Evolutionary conservation across 306 rosid species (phyloP).

Genomic region (Hippophae rhamnoides): DNA sequence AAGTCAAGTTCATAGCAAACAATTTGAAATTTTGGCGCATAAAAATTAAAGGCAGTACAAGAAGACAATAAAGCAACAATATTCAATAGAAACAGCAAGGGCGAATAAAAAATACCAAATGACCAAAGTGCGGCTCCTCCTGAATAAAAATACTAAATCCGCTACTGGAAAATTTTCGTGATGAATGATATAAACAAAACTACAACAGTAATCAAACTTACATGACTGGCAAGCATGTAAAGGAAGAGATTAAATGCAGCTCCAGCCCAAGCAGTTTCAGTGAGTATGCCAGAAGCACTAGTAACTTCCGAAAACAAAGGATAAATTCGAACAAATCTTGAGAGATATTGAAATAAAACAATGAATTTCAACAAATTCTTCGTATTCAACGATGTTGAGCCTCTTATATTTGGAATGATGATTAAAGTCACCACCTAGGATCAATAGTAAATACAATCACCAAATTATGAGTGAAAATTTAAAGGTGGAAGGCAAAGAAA

Average conservation of each 20-base stretch:
- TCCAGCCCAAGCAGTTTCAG: slow-evolving; percentile 87
- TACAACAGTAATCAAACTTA: slow-evolving; percentile 22
- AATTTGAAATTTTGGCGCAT: too few relatives aligned
- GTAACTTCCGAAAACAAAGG: slow-evolving; percentile 66
- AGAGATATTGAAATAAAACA: slow-evolving; percentile 47
- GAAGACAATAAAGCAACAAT: too few relatives aligned
- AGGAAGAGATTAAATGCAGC: slow-evolving; percentile 81
- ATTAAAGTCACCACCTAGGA: slow-evolving; percentile 26
- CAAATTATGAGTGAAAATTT: too few relatives aligned
- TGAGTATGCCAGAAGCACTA: slow-evolving; percentile 61
- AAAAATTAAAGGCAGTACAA: too few relatives aligned
- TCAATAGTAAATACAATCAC: neutral
- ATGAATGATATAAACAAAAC: too few relatives aligned
- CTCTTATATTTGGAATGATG: slow-evolving; percentile 11
- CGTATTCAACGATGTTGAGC: slow-evolving; percentile 18
- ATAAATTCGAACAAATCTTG: slow-evolving; percentile 52
- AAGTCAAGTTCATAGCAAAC: too few relatives aligned
- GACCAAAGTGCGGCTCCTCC: too few relatives aligned
- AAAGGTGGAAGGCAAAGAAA: too few relatives aligned
- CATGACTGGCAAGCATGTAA: slow-evolving; percentile 86
- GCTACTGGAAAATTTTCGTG: too few relatives aligned
- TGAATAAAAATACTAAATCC: too few relatives aligned
- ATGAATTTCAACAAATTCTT: slow-evolving; percentile 43
- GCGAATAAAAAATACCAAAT: too few relatives aligned
- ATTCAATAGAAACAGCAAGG: too few relatives aligned